Evolutionary conservation across 768 basidiomycete genomes (phyloP).

Genomic region (Rhizopogon rudus): DNA sequence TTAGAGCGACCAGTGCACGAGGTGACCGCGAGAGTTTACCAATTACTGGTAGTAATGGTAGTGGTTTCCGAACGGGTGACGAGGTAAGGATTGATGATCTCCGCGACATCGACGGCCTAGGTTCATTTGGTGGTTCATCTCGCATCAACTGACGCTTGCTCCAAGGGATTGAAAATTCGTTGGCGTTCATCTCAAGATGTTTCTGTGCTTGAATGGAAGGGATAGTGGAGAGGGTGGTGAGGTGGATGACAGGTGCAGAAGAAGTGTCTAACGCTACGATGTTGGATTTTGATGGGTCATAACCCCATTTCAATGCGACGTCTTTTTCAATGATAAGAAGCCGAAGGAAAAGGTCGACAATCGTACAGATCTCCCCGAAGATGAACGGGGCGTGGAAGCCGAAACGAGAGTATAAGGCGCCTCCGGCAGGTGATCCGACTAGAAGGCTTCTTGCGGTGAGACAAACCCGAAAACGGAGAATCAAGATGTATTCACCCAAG

Average conservation of each 20-base stretch:
- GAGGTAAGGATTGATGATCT: constrained; percentile 3
- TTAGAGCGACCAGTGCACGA: constrained; percentile 42
- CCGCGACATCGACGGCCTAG: neutral
- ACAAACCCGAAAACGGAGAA: neutral
- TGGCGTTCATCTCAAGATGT: neutral
- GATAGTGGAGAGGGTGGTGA: neutral
- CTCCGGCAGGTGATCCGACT: constrained; percentile 55
- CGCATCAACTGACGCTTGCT: neutral
- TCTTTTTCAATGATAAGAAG: constrained; percentile 54
- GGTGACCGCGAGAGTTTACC: constrained; percentile 37
- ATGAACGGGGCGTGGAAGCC: constrained; percentile 61
- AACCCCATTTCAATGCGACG: constrained; percentile 43
- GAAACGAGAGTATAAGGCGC: constrained; percentile 45
- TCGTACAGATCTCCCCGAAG: constrained; percentile 40
- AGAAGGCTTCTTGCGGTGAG: constrained; percentile 32
- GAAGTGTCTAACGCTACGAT: neutral
- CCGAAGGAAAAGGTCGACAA: constrained; percentile 48
- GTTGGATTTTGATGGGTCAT: constrained; percentile 31
- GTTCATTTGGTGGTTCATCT: neutral
- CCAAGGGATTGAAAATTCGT: neutral
- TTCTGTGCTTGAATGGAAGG: neutral
- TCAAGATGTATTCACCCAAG: constrained; percentile 35
- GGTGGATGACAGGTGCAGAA: neutral
- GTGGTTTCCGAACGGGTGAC: constrained; percentile 15
- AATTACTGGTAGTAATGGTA: constrained; percentile 40